Percentiles rank a stretch among this genome's conserved stretches.
phyloP scores from a whole-genome alignment of 371 early-diverging fungal genomes.

The Zychaea mexicana region DNA sequence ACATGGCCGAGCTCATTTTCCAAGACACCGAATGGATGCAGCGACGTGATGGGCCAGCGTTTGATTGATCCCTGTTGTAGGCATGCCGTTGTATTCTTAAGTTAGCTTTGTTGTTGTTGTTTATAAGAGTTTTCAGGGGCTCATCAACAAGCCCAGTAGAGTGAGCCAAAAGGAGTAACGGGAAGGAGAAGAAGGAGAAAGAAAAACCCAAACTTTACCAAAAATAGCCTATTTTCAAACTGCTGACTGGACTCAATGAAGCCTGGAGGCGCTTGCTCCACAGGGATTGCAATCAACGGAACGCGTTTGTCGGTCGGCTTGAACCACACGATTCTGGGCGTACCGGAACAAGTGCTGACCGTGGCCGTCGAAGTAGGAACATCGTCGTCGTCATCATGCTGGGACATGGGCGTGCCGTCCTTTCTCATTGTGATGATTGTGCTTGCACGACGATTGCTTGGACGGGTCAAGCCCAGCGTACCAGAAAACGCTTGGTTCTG shows the following conservation, averaged over 20 bases:
- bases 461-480: conserved; percentile 55
- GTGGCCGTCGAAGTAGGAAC: conserved; percentile 9
- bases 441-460: conserved; percentile 53
- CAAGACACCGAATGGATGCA: conserved; percentile 77
- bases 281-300: conserved; percentile 76
- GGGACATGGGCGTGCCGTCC: too few relatives aligned
- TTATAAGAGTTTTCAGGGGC: conserved; percentile 17
- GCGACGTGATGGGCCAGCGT: conserved; percentile 71
- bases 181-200: background rate
- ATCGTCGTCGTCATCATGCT: conserved; percentile 25
- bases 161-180: background rate
- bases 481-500: conserved; percentile 65
- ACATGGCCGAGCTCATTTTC: conserved; percentile 66
- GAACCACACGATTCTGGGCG: conserved; percentile 78
- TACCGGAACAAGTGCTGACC: background rate
- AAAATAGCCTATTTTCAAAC: conserved; percentile 58
- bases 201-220: conserved; percentile 30
- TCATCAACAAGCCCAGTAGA: background rate
- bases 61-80: conserved; percentile 68
- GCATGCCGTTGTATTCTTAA: too few relatives aligned
- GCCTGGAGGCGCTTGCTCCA: conserved; percentile 67
- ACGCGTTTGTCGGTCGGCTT: conserved; percentile 81
- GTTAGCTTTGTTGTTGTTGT: too few relatives aligned
- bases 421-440: background rate
- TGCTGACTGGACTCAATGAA: conserved; percentile 62